phyloP scores from a whole-genome alignment of 192 early-diverging fungal species.

The Coemansia sp. region DNA sequence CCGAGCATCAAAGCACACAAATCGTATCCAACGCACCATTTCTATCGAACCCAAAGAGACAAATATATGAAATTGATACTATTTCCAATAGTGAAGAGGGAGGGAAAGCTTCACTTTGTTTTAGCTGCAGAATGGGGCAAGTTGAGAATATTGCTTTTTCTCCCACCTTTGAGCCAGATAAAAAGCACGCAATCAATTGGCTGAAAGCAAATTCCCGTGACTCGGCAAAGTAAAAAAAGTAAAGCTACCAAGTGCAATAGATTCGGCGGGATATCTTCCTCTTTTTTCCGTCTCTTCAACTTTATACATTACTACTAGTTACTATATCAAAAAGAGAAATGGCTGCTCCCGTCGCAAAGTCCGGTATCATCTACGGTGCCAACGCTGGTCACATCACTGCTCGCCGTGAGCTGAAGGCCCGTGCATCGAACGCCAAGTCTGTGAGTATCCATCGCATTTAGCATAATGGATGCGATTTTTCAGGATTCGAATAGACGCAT shows the following conservation, averaged over 20 bases:
- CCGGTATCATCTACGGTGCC: conserved; percentile 85
- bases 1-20: conserved; percentile 3
- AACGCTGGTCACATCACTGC: conserved; percentile 94
- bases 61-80: not conserved
- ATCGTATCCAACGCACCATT: conserved; percentile 53
- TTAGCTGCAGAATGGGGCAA: not conserved
- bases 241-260: not conserved
- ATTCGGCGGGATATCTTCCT: not conserved
- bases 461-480: conserved; percentile 6
- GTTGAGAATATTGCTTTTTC: no score
- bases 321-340: conserved; percentile 32
- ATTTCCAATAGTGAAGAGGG: conserved; percentile 4
- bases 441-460: conserved; percentile 25
- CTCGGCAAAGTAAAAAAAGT: not conserved
- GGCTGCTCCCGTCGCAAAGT: conserved; percentile 65
- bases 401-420: conserved; percentile 45
- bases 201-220: not conserved
- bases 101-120: no score
- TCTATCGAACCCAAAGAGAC: conserved; percentile 42
- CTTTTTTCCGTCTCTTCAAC: conserved; percentile 24
- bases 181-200: no score
- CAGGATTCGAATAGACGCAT: not conserved
- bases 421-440: conserved; percentile 38
- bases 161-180: no score
- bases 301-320: not conserved